A percentile compares a stretch with the other conserved stretches of the same genome.
phyloP scores from a whole-genome alignment of 2,329 filamentous ascomycete species.

The Clonostachys chloroleuca region DNA sequence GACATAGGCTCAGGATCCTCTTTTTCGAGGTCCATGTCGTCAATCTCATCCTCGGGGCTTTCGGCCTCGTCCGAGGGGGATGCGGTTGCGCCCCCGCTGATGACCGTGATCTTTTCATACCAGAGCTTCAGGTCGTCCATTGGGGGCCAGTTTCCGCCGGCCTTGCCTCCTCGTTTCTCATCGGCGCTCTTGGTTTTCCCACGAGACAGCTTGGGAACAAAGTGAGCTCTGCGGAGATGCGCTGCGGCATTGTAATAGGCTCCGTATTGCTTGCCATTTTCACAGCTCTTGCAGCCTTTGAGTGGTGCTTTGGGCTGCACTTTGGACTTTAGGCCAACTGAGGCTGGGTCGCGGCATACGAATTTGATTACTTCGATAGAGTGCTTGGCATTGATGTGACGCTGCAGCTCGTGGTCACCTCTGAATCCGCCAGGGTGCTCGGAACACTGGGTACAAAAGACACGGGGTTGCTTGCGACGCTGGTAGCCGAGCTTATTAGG shows the following conservation, averaged over 20 bases:
- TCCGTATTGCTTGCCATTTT: slow-evolving; percentile 72
- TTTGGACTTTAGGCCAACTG: slow-evolving; percentile 28
- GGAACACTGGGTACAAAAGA: slow-evolving; percentile 65
- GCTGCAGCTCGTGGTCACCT: slow-evolving; percentile 76
- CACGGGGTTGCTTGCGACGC: slow-evolving; percentile 67
- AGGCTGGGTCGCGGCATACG: slow-evolving; percentile 50
- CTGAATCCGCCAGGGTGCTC: slow-evolving; percentile 76
- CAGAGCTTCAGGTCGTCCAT: slow-evolving; percentile 56
- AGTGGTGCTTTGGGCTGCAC: slow-evolving; percentile 60
- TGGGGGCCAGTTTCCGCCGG: slow-evolving; percentile 47
- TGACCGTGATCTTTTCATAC: slow-evolving; percentile 49
- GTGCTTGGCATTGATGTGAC: slow-evolving; percentile 66
- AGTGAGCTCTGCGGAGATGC: slow-evolving; percentile 83
- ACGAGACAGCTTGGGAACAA: slow-evolving; percentile 59
- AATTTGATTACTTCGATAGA: slow-evolving; percentile 47
- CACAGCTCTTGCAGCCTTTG: slow-evolving; percentile 79
- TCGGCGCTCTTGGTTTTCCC: slow-evolving; percentile 31
- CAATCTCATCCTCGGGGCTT: slow-evolving; percentile 22
- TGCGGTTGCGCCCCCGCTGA: slow-evolving; percentile 24
- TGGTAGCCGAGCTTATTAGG: slow-evolving; percentile 37
- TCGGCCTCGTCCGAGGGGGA: slow-evolving; percentile 15
- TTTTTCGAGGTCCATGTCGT: slow-evolving; percentile 14
- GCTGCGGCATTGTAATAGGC: slow-evolving; percentile 95
- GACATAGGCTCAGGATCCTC: slow-evolving; percentile 3
- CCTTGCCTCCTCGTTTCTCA: slow-evolving; percentile 50